Evolutionary conservation across 2,329 filamentous ascomycete genomes (phyloP), one percentile per base, ranked within the genome.

Genomic region (Ascomycota sp.): DNA sequence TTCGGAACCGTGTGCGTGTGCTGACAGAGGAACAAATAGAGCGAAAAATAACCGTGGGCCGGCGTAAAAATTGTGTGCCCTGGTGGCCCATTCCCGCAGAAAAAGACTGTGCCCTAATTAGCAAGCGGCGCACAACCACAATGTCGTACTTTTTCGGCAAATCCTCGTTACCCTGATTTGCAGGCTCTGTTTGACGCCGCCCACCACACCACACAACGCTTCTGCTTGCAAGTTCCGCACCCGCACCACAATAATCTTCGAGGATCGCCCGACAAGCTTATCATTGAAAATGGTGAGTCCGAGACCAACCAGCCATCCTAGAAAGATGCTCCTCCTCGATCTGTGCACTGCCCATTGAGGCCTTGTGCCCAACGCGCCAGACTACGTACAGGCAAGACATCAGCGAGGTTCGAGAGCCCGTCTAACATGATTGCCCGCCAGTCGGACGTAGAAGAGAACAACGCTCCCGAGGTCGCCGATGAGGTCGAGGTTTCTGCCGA

Each of bases 401-500:
- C 9, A 27, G 11, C 8, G 8, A 11, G 11, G 11, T 27, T 27
- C 3, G 11, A 27, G 27, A 9, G 8, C 27, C 2, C 4, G 12
- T 31, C 41, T 42, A 41, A 41, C 35, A 27, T 33, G 29, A 16
- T 29, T 5, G 24, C 35, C 36, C 38, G 37, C 42, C 48, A 93
- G 89, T 95, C 86, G 83, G 86, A 95, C 83, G 86, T 86, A 95
- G 89, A 95, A 93, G 86, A 95, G 78, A 83, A 76, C 64, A 77
- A 72, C 63, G 74, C 76, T 62, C 76, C 80, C 64, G 78, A 80
- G 57, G 83, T 72, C 56, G 59, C 62, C 55, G 72, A 78, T 58
- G 89, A 93, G 71, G 84, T 95, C 63, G 86, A 95, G 66, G 83
- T 93, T 59, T 77, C 77, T 57, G 83, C 79, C 62, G 84, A 92